Conservation (phyloP, 345 rosid species). For the Citrus reticulata region DNA sequence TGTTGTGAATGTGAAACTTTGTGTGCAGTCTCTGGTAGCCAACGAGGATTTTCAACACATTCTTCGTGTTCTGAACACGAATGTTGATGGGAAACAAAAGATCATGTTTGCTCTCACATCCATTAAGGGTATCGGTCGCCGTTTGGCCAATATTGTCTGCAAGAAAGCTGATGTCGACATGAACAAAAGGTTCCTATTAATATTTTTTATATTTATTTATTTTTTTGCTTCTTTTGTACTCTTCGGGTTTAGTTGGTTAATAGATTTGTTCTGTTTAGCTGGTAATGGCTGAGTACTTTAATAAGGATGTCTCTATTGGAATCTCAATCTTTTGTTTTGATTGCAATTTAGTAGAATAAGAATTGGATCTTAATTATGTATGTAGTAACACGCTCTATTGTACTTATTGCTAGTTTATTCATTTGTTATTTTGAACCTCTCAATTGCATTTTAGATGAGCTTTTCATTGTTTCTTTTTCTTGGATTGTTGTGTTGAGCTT, state of each 20-base stretch:
- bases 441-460: no score
- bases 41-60: conserved; percentile 45
- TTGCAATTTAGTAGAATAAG: not conserved
- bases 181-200: conserved; percentile 30
- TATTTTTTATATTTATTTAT: not conserved
- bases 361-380: not conserved
- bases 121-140: conserved; percentile 41
- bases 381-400: not conserved
- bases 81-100: conserved; percentile 32
- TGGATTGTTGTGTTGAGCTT: not conserved
- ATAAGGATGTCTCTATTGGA: not conserved
- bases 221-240: not conserved
- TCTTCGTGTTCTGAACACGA: conserved; percentile 31
- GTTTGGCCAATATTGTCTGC: conserved; percentile 41
- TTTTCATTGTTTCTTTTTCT: no score
- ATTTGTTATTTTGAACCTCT: not conserved
- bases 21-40: conserved; percentile 33
- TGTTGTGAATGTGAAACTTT: not conserved
- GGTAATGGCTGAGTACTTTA: not conserved
- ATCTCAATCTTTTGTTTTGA: not conserved
- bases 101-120: conserved; percentile 41
- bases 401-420: not conserved
- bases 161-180: conserved; percentile 47
- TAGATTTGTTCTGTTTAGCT: not conserved
- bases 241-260: not conserved